Percentiles rank a stretch among this genome's conserved stretches.
phyloP scores from a whole-genome alignment of 2,329 filamentous ascomycete species.

The Exophiala alcalophila region DNA sequence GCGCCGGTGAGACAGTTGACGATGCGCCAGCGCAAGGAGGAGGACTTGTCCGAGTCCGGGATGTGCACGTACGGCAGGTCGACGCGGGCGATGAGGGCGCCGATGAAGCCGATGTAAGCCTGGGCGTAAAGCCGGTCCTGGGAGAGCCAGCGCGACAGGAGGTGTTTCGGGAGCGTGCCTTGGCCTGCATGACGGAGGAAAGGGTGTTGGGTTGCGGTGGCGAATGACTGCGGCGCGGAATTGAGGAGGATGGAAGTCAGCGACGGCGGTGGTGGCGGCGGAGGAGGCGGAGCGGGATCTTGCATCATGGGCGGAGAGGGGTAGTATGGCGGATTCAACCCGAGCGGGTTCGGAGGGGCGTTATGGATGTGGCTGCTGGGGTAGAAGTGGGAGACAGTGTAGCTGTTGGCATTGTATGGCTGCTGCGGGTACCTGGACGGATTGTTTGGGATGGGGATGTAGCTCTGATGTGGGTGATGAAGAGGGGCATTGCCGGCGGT shows the following conservation, averaged over 20 bases:
- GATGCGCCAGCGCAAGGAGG: conserved; percentile 52
- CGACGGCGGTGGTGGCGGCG: conserved; percentile 4
- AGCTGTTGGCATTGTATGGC: neutral
- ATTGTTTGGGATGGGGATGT: neutral
- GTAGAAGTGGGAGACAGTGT: conserved; percentile 6
- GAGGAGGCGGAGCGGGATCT: neutral
- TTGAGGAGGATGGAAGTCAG: conserved; percentile 24
- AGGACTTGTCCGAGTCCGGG: conserved; percentile 34
- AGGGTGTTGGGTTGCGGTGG: conserved; percentile 57
- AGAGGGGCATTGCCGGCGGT: conserved; percentile 4
- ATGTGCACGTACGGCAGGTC: conserved; percentile 50
- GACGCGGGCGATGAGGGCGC: conserved; percentile 61
- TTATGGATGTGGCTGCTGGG: conserved; percentile 4
- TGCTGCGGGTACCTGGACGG: too few species aligned
- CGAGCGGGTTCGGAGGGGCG: conserved; percentile 1
- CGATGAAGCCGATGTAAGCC: conserved; percentile 65
- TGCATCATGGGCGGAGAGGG: too few species aligned
- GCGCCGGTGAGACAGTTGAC: conserved; percentile 63
- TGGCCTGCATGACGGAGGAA: conserved; percentile 65
- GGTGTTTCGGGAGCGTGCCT: conserved; percentile 56
- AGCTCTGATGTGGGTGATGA: conserved; percentile 2
- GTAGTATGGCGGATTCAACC: conserved; percentile 4
- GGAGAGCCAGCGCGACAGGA: conserved; percentile 64
- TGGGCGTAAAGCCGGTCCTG: conserved; percentile 71
- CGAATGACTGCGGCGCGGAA: conserved; percentile 15